Base-by-base conservation (phyloP, 495 filamentous ascomycete species). In the Tirmania nivea region DNA sequence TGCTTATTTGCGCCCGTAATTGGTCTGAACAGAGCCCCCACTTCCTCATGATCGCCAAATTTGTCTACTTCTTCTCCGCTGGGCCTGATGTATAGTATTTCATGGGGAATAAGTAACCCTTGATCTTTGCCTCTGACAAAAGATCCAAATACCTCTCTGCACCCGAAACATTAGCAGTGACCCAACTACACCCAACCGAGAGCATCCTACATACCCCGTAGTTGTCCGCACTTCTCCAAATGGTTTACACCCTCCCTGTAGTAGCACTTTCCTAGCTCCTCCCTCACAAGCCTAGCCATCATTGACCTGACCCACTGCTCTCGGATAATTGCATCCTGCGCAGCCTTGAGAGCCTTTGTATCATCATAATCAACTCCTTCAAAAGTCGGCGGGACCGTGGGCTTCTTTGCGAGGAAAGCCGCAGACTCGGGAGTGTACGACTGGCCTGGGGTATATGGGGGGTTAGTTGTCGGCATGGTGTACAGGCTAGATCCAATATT, bases 281-380 rank as follows among this genome's bases (percentile, higher is more conserved):
- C 85, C 39, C 87, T 75, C 35, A 96, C 84, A 51, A 97, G 71
- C 55, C 90, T 73, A 17, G 85, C 84, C 90, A 95, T 96, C 90
- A 97, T 97, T 60, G 78, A 81, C 66, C 78, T 78, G 31, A 97
- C 86, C 92, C 92, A 97, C 70, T 97, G 90, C 69, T 97, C 90
- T 42, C 86, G 78, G 61, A 97, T 79, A 48, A 97, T 80, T 35
- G 89, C 80, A 62, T 97, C 90, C 61, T 93, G 90, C 55, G 92
- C 88, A 53, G 83, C 83, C 73, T 95, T 94, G 52, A 96, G 70
- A 58, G 81, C 78, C 64, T 75, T 74, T 60, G 81, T 92, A 74
- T 97, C 88, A 55, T 92, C 79, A 75, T 83, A 96, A 73, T 96
- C 87, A 68, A 97, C 90, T 63, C 89, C 88, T 51, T 94, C 85